Evolutionary conservation across 495 filamentous ascomycete genomes (phyloP).

Genomic region (Penicillium pulvis): DNA sequence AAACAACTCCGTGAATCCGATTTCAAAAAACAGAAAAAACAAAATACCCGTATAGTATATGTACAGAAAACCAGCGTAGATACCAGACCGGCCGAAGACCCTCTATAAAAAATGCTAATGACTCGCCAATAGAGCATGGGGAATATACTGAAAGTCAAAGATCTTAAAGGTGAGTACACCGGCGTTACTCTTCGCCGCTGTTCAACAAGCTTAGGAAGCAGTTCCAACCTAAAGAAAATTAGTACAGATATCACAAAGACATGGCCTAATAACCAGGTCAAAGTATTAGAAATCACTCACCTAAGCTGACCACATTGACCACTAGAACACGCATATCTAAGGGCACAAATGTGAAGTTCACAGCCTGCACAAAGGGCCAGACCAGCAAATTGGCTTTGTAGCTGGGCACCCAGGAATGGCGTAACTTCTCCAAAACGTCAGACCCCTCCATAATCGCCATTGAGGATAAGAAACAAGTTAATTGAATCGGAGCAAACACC

Average conservation of each 20-base stretch:
- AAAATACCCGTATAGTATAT: neutral
- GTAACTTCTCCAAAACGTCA: conserved; percentile 69
- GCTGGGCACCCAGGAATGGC: conserved; percentile 64
- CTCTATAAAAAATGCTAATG: conserved; percentile 9
- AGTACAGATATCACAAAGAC: conserved; percentile 20
- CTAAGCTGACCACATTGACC: conserved; percentile 80
- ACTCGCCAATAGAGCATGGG: neutral
- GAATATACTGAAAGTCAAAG: neutral
- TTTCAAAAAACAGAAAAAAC: neutral
- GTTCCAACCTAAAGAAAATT: conserved; percentile 76
- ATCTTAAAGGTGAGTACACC: neutral
- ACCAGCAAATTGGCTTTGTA: conserved; percentile 86
- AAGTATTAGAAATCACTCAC: conserved; percentile 45
- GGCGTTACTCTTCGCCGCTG: conserved; percentile 47
- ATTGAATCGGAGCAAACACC: conserved; percentile 81
- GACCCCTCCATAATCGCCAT: conserved; percentile 89
- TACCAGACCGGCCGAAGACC: neutral
- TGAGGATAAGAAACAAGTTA: conserved; percentile 77
- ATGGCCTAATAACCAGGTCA: neutral
- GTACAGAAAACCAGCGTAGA: neutral
- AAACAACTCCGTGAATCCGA: neutral
- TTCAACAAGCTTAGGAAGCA: conserved; percentile 90
- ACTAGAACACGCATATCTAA: conserved; percentile 82
- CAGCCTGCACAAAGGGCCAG: conserved; percentile 88
- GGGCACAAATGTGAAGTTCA: conserved; percentile 91